phyloP scores from a whole-genome alignment of 2,329 filamentous ascomycete genomes.

The Colletotrichum melonis region DNA sequence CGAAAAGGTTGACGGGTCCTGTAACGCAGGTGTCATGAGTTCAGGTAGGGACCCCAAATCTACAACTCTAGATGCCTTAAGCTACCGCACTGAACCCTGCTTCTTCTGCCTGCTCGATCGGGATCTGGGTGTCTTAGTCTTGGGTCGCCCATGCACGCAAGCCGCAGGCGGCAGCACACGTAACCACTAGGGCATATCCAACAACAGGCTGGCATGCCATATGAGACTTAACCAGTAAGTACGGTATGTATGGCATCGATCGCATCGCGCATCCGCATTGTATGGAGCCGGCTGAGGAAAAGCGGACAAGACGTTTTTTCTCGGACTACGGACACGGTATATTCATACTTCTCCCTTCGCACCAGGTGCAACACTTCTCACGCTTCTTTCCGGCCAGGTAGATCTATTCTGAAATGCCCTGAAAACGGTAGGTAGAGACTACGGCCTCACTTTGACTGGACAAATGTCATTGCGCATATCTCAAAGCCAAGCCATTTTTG shows the following conservation, averaged over 20 bases:
- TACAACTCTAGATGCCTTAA: slow-evolving; percentile 3
- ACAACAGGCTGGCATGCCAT: not conserved
- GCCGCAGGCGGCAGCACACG: not conserved
- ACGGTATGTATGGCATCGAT: too few relatives aligned
- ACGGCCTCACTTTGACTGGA: not conserved
- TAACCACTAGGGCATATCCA: not conserved
- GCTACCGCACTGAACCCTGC: slow-evolving; percentile 14
- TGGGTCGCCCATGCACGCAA: not conserved
- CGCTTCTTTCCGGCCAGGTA: too few relatives aligned
- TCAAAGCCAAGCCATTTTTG: not conserved
- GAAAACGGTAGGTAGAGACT: not conserved
- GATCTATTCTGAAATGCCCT: too few relatives aligned
- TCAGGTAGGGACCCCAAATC: not conserved
- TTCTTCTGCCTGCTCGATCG: not conserved
- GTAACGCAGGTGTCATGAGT: not conserved
- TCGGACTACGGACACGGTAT: too few relatives aligned
- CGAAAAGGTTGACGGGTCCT: not conserved
- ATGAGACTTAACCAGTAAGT: not conserved
- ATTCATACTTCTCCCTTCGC: not conserved
- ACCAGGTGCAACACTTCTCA: not conserved
- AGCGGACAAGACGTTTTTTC: not conserved
- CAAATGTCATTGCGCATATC: not conserved
- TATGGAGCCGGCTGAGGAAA: not conserved
- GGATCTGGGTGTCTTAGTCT: not conserved
- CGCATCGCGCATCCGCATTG: not conserved